These are phyloP conservation scores for Lactifluus piperatus DNA, from an alignment of 768 basidiomycete genomes.

Conservation along the genomic window DNA sequence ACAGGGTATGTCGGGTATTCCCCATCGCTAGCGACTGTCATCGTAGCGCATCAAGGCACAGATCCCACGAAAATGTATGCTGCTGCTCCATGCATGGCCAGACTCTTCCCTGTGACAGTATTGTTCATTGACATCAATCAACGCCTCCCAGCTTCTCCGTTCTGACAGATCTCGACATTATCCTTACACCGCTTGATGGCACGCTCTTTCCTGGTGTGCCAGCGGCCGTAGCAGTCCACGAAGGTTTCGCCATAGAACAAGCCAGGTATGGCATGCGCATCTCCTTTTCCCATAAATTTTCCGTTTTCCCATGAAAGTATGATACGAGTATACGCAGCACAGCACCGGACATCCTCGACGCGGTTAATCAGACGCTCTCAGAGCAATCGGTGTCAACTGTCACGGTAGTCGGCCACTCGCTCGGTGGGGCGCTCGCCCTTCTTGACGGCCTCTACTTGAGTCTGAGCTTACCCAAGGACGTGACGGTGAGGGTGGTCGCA, in stretches of 20 bases:
- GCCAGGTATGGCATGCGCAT: slow-evolving; percentile 24
- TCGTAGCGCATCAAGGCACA: slow-evolving; percentile 35
- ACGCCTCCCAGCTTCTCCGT: slow-evolving; percentile 27
- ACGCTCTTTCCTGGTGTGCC: slow-evolving; percentile 43
- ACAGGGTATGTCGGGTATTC: slow-evolving; percentile 50
- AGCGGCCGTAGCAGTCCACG: slow-evolving; percentile 35
- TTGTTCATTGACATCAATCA: background rate
- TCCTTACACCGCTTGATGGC: slow-evolving; percentile 29
- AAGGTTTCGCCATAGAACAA: slow-evolving; percentile 40
- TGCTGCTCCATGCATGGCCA: background rate
- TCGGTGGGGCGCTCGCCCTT: no score
- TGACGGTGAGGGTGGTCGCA: no score
- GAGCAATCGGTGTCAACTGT: background rate
- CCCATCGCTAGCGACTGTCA: slow-evolving; percentile 28
- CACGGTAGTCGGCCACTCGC: slow-evolving; percentile 14
- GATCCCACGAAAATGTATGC: slow-evolving; percentile 28
- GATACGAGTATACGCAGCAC: background rate
- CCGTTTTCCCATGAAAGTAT: background rate
- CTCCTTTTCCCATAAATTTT: no score
- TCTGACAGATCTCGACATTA: slow-evolving; percentile 36
- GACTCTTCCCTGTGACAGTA: background rate
- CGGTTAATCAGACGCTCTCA: background rate
- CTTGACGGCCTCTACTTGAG: slow-evolving; percentile 23
- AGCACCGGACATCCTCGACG: background rate
- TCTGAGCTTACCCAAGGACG: slow-evolving; percentile 14